Percentiles rank a stretch among this genome's conserved stretches.
phyloP scores from a whole-genome alignment of 257 asterid genomes.

The Nicotiana sylvestris region DNA sequence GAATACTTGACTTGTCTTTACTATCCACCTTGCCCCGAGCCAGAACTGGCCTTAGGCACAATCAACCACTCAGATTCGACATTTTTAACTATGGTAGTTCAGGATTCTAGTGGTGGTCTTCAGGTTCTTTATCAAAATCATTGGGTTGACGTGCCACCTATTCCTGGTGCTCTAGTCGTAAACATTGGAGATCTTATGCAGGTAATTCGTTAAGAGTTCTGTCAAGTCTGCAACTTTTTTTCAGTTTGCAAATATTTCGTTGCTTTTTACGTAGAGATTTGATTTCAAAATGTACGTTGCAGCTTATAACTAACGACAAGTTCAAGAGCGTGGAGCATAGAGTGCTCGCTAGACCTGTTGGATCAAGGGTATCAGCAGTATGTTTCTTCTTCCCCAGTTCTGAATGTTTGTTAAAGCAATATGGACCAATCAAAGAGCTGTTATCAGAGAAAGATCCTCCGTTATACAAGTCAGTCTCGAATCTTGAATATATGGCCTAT shows the following conservation, averaged over 20 bases:
- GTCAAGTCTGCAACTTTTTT: neutral
- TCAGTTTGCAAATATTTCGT: neutral
- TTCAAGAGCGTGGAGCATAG: constrained; percentile 74
- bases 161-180: constrained; percentile 55
- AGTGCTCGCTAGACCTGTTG: constrained; percentile 44
- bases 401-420: constrained; percentile 28
- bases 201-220: constrained; percentile 24
- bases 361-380: constrained; percentile 53
- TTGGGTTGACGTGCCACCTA: constrained; percentile 70
- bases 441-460: constrained; percentile 43
- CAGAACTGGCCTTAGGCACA: constrained; percentile 47
- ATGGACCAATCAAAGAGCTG: constrained; percentile 51
- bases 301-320: constrained; percentile 64
- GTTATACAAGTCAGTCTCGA: constrained; percentile 40
- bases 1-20: constrained; percentile 48
- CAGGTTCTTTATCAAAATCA: constrained; percentile 45
- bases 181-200: constrained; percentile 75
- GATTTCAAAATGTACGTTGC: neutral
- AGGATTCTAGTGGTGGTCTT: constrained; percentile 66
- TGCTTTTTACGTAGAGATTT: no score
- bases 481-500: constrained; percentile 41
- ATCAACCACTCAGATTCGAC: constrained; percentile 61
- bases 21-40: constrained; percentile 74
- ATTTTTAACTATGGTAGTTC: constrained; percentile 45
- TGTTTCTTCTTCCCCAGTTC: constrained; percentile 64